A percentile compares a stretch with the other conserved stretches of the same genome.
Conservation (phyloP, 78 protist species). For the Dictyostelium brefeldianum region DNA sequence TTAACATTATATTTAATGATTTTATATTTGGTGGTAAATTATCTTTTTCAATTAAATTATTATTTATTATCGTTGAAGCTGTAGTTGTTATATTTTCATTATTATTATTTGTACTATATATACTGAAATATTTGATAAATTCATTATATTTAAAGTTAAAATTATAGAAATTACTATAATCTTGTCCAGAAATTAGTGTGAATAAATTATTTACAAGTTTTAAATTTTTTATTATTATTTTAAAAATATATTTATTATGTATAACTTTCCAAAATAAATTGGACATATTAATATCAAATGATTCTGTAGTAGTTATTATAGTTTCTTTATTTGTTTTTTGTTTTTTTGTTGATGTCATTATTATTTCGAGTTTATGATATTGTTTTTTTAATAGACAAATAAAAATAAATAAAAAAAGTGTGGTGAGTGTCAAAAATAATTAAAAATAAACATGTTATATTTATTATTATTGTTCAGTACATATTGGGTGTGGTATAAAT, state of each 20-base stretch:
- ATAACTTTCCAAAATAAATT: background rate
- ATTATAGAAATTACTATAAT: slow-evolving; percentile 7
- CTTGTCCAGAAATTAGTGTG: background rate
- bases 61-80: background rate
- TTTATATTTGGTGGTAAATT: slow-evolving; percentile 1
- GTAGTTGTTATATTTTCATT: background rate
- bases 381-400: no score
- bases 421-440: no score
- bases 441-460: no score
- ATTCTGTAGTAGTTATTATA: no score
- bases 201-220: background rate
- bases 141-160: background rate
- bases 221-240: background rate
- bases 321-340: no score
- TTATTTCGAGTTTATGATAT: no score
- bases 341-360: no score
- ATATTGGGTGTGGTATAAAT: no score
- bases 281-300: background rate
- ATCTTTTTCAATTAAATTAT: slow-evolving; percentile 9
- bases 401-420: no score
- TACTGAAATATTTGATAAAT: background rate
- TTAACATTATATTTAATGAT: background rate
- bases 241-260: background rate
- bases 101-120: background rate
- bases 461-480: no score